Evolutionary conservation across 805 yeast species (phyloP).

Genomic region (Candida khao-thaluensis): DNA sequence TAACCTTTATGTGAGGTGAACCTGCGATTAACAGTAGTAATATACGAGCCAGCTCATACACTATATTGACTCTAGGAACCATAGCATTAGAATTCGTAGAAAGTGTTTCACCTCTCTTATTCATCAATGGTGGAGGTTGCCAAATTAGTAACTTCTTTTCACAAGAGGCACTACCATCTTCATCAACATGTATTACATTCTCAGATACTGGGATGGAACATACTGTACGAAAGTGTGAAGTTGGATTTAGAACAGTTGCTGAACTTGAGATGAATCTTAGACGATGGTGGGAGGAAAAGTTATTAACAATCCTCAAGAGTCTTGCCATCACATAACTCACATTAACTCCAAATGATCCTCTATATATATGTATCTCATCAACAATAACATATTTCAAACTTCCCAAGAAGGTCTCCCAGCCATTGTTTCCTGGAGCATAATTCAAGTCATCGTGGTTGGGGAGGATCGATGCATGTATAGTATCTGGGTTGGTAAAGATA

Average conservation of each 20-base stretch:
- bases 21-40: slow-evolving; percentile 62
- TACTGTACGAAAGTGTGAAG: slow-evolving; percentile 64
- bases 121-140: slow-evolving; percentile 73
- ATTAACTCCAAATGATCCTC: slow-evolving; percentile 90
- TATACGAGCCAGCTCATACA: slow-evolving; percentile 73
- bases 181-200: slow-evolving; percentile 52
- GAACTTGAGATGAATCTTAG: slow-evolving; percentile 84
- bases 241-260: slow-evolving; percentile 83
- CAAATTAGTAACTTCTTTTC: slow-evolving; percentile 73
- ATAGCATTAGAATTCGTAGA: slow-evolving; percentile 5
- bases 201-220: slow-evolving; percentile 58
- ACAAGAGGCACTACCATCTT: slow-evolving; percentile 91
- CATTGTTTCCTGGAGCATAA: slow-evolving; percentile 26
- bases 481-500: slow-evolving; percentile 93
- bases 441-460: slow-evolving; percentile 55
- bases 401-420: slow-evolving; percentile 69
- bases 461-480: slow-evolving; percentile 78
- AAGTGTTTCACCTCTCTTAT: slow-evolving; percentile 49
- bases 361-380: slow-evolving; percentile 83
- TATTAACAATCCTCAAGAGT: slow-evolving; percentile 60
- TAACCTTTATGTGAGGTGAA: slow-evolving; percentile 63
- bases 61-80: slow-evolving; percentile 59
- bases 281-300: slow-evolving; percentile 38
- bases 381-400: slow-evolving; percentile 73
- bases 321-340: slow-evolving; percentile 85